Base-by-base conservation (phyloP, 331 rosid species). In the Cydonia oblonga region DNA sequence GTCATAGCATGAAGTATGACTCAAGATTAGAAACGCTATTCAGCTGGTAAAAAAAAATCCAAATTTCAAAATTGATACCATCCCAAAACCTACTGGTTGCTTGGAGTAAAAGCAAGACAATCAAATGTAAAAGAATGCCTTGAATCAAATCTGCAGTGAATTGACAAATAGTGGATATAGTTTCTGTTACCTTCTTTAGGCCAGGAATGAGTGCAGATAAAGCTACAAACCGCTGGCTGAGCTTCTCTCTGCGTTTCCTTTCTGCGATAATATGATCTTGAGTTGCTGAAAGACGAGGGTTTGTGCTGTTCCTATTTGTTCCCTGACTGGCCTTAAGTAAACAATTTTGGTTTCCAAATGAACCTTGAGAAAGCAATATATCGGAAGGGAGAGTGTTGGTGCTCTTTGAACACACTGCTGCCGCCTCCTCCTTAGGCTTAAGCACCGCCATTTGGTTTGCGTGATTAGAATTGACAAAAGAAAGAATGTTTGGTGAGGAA, bases 221-320 rank as follows among this genome's bases (percentile, higher is more conserved):
- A 38, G 97, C 92, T 23, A 91, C 85, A 77, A 93, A 93, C 75
- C 90, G 71, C 64, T 93, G 96, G 80, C 89, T 89, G 70, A 93
- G 98, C 80, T 93, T 38, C 42, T 93, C 97, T 26, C 98, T 73
- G 14, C 98, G 81, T 72, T 85, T 91, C 83, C 98, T 78, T 73
- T 93, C 98, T 7, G 96, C 96, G 1, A 89, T 75, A 67, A 91
- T 81, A 74, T 93, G 98, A 70, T 91, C 97, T 72, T 86, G 93
- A 62, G 91, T 71, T 38, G 42, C 62, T 80, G 90, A 78, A 79
- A 38, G 42, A 10, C 42, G 42, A 38, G 42, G 42, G 1, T 38
- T 38, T 38, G 42, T 56, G 76, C 62, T 81, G 54, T 61, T 42
- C 54, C 20, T 7, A 49, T 16, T 49, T 49, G 20, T 35, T 35